Base-by-base conservation (phyloP, 805 yeast species). In the Sungouiella blattae region DNA sequence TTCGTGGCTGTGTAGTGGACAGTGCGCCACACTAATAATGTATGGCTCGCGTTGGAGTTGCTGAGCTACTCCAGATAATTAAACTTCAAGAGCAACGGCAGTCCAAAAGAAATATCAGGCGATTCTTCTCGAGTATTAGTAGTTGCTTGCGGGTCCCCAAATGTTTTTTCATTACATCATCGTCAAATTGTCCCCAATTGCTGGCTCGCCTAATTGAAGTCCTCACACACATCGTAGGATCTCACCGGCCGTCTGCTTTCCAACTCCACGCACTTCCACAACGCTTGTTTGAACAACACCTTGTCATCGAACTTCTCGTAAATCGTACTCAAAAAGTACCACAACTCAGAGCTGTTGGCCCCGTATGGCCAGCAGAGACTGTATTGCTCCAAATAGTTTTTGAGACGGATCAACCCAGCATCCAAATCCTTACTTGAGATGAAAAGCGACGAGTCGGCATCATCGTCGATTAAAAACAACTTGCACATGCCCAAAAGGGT, bases 301-400 rank as follows among this genome's bases (percentile, higher is more conserved):
- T 69, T 69, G 40, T 80, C 84, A 29, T 74, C 78, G 32, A 73
- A 60, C 17, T 52, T 62, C 43, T 80, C 88, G 53, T 83, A 83
- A 15, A 84, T 70, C 44, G 69, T 58, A 2, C 87, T 75, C 38
- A 85, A 62, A 36, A 73, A 72, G 73, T 77, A 81, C 83, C 89
- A 83, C 9, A 82, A 68, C 55, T 87, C 95, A 3, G 69, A 44
- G 31, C 50, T 50, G 43, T 67, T 71, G 44, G 49, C 47, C 6
- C 69, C 73, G 33, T 47, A 51, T 22, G 71, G 73, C 62, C 70
- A 62, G 34, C 63, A 52, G 23, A 57, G 51, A 9, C 67, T 44
- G 37, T 50, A 49, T 26, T 49, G 47, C 42, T 73, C 77, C 35
- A 75, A 53, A 36, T 64, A 58, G 40, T 65, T 67, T 53, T 71